Conservation (phyloP, 1,139 yeast species). For the Pichiaceae sp. region DNA sequence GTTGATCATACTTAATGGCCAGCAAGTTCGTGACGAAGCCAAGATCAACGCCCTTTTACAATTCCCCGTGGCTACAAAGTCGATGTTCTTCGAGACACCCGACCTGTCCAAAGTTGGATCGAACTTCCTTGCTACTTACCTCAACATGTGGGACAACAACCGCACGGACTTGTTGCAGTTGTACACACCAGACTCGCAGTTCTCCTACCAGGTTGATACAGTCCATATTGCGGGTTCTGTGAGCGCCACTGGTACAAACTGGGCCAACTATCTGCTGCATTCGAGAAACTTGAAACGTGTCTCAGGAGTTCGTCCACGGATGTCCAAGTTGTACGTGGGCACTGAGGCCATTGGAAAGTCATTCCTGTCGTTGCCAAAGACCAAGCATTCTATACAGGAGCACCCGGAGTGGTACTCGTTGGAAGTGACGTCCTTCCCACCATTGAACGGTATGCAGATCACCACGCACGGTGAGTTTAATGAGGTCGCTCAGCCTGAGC, state of each 20-base stretch:
- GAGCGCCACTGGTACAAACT: conserved; percentile 26
- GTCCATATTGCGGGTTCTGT: conserved; percentile 26
- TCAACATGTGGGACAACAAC: conserved; percentile 75
- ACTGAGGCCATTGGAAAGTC: conserved; percentile 52
- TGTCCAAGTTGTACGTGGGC: conserved; percentile 60
- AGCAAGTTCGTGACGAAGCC: conserved; percentile 63
- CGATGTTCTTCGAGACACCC: conserved; percentile 75
- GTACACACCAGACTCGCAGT: conserved; percentile 79
- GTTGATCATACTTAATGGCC: conserved; percentile 71
- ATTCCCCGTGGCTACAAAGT: conserved; percentile 41
- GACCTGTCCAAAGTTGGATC: conserved; percentile 66
- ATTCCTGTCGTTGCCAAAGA: conserved; percentile 63
- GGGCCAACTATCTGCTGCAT: conserved; percentile 56
- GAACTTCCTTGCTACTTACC: conserved; percentile 64
- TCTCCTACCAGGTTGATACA: conserved; percentile 59
- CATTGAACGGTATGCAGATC: conserved; percentile 68
- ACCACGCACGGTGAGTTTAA: conserved; percentile 78
- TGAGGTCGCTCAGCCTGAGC: conserved; percentile 38
- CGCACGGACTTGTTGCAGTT: conserved; percentile 61
- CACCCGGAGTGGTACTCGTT: conserved; percentile 64
- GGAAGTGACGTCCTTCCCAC: conserved; percentile 69
- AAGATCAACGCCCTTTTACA: conserved; percentile 43
- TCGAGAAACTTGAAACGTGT: conserved; percentile 74
- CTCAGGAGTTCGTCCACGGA: conserved; percentile 49
- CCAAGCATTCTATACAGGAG: conserved; percentile 61